Percentiles rank a stretch among this genome's conserved stretches.
phyloP scores from a whole-genome alignment of 179 eudicot genomes.

The Camellia oleifera region DNA sequence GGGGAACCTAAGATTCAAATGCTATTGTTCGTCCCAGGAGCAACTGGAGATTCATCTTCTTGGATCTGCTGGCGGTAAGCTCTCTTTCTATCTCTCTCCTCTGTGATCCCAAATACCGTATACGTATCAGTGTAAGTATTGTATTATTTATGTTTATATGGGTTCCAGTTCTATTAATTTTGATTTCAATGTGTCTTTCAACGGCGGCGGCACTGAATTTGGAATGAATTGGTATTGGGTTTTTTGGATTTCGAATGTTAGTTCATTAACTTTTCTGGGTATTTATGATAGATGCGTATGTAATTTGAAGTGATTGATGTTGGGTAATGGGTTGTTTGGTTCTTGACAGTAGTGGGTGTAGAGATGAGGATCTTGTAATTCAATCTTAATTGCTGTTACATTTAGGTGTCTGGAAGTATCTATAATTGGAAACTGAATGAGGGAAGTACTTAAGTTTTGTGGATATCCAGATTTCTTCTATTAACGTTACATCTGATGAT shows the following conservation, averaged over 20 bases:
- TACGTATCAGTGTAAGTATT: neutral
- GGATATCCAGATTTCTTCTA: neutral
- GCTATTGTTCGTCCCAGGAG: slow-evolving; percentile 19
- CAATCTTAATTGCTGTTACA: slow-evolving; percentile 7
- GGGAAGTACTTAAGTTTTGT: neutral
- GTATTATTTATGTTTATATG: neutral
- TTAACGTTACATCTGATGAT: neutral
- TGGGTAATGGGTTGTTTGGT: neutral
- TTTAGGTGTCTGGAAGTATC: neutral
- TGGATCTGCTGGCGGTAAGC: slow-evolving; percentile 55
- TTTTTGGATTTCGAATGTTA: slow-evolving; percentile 9
- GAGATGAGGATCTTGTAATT: slow-evolving; percentile 1
- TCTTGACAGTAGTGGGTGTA: neutral
- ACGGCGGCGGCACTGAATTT: slow-evolving; percentile 6
- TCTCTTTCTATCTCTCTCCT: neutral
- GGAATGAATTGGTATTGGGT: neutral
- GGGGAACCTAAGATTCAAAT: slow-evolving; percentile 30
- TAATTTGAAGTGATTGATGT: neutral
- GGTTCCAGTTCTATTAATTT: neutral
- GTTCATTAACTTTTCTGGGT: neutral
- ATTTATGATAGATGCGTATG: neutral
- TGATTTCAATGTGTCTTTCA: neutral
- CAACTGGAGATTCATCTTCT: slow-evolving; percentile 24
- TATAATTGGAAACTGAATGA: neutral
- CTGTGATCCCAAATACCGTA: neutral